Evolutionary conservation across 2,329 filamentous ascomycete genomes (phyloP).

Genomic region (Penicillium sp.): DNA sequence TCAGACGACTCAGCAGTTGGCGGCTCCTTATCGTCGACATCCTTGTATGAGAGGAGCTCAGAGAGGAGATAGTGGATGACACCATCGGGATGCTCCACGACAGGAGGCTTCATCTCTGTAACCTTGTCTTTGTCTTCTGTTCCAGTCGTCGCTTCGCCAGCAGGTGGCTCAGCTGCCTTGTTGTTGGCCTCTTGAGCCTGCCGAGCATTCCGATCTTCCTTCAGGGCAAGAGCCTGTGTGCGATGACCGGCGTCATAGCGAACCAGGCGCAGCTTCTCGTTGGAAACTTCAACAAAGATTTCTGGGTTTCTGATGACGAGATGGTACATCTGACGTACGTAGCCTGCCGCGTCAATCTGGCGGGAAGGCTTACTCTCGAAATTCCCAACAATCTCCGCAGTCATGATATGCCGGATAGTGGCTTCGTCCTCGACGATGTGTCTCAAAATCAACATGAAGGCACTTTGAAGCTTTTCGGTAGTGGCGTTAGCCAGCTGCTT

Average conservation of each 20-base stretch:
- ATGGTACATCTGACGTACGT: conserved; percentile 70
- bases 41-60: conserved; percentile 84
- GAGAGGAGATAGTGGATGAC: conserved; percentile 92
- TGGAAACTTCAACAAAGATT: conserved; percentile 79
- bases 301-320: conserved; percentile 75
- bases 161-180: conserved; percentile 28
- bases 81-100: conserved; percentile 87
- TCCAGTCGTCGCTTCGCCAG: conserved; percentile 13
- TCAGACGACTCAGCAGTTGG: conserved; percentile 26
- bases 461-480: conserved; percentile 65
- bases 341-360: conserved; percentile 63
- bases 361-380: conserved; percentile 58
- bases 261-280: conserved; percentile 71
- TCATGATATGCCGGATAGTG: conserved; percentile 85
- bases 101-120: conserved; percentile 68
- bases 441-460: conserved; percentile 79
- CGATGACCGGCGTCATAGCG: conserved; percentile 54
- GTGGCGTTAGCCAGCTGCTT: conserved; percentile 80
- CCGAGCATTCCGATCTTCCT: conserved; percentile 35
- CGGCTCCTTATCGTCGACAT: conserved; percentile 79
- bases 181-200: conserved; percentile 19
- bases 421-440: conserved; percentile 94
- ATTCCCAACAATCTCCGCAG: conserved; percentile 73
- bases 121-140: conserved; percentile 46
- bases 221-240: conserved; percentile 50